Conservation (phyloP, 2,329 filamentous ascomycete genomes). For the Alternaria atra region DNA sequence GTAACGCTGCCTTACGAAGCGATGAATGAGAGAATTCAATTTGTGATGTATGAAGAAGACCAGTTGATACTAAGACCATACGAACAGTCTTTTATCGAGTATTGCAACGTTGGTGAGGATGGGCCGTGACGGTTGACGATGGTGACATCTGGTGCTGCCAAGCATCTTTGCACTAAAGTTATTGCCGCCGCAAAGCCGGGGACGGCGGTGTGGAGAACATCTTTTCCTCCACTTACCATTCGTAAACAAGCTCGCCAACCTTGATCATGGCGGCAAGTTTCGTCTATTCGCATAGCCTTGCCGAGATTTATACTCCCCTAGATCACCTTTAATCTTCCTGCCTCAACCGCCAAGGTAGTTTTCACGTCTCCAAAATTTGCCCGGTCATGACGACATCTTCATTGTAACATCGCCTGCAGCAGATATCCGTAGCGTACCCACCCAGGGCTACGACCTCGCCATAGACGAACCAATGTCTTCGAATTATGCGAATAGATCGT, state of each 20-base stretch:
- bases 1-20: no score
- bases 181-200: constrained; percentile 1
- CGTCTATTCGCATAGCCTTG: neutral
- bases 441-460: constrained; percentile 28
- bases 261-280: neutral
- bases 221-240: neutral
- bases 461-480: constrained; percentile 26
- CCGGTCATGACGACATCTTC: constrained; percentile 19
- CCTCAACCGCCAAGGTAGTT: neutral
- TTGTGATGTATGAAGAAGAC: no score
- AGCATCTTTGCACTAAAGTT: neutral
- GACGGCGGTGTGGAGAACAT: neutral
- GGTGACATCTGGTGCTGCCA: neutral
- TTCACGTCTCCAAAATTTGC: neutral
- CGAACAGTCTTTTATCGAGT: no score
- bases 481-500: constrained; percentile 24
- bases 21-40: no score
- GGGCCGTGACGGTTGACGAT: neutral
- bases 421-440: constrained; percentile 30
- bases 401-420: constrained; percentile 27
- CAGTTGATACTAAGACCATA: no score
- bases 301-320: neutral
- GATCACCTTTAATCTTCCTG: neutral
- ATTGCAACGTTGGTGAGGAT: neutral
- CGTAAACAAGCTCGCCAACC: neutral